phyloP scores from a whole-genome alignment of 2,329 filamentous ascomycete genomes.

The Niveomyces coronatus region DNA sequence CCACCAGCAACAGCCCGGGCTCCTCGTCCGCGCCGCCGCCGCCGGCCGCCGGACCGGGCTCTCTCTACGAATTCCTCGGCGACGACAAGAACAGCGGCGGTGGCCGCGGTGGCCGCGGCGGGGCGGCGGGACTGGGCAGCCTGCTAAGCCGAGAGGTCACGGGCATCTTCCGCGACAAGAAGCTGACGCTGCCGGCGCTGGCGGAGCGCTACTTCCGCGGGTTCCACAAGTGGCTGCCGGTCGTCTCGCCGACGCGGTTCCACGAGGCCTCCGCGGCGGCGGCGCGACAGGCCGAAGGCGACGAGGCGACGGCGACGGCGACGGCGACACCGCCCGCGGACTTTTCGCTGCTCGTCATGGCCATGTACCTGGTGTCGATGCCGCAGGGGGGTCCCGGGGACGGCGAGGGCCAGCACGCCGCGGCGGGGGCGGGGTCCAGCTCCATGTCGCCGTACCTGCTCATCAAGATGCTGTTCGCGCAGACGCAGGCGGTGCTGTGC shows the following conservation, averaged over 20 bases:
- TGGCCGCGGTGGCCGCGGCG: background rate
- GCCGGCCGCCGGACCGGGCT: background rate
- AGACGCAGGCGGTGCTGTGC: constrained; percentile 1
- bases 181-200: background rate
- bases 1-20: background rate
- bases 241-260: constrained; percentile 1
- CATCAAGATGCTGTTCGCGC: constrained; percentile 2
- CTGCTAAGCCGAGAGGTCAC: constrained; percentile 1
- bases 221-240: constrained; percentile 5
- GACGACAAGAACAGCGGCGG: constrained; percentile 2
- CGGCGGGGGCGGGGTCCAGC: too few relatives aligned
- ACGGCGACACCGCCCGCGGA: background rate
- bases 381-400: background rate
- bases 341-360: constrained; percentile 3
- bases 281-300: background rate
- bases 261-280: constrained; percentile 1
- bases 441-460: background rate
- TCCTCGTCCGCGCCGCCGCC: background rate
- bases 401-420: background rate
- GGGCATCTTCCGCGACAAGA: constrained; percentile 1
- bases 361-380: constrained; percentile 3
- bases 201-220: constrained; percentile 3
- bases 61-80: constrained; percentile 5
- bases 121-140: background rate
- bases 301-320: too few relatives aligned